phyloP scores from a whole-genome alignment of 768 basidiomycete species.

The Agaricus blazei region DNA sequence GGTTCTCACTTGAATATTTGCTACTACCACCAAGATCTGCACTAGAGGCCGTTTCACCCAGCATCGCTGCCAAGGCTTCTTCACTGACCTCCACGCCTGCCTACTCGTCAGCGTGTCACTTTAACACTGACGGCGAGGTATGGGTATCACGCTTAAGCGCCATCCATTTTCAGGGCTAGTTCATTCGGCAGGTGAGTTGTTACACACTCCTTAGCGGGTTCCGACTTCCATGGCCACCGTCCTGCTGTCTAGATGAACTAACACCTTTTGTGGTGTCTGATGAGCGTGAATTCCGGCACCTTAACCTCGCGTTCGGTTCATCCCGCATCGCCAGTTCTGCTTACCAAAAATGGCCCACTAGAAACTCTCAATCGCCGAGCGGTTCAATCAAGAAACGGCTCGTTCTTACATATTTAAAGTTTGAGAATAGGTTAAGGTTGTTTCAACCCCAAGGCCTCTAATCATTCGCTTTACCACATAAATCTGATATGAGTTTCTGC shows the following conservation, averaged over 20 bases:
- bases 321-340: too few relatives aligned
- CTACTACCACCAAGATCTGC: slow-evolving; percentile 88
- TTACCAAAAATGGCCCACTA: too few relatives aligned
- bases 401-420: slow-evolving; percentile 60
- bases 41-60: slow-evolving; percentile 64
- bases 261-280: slow-evolving; percentile 84
- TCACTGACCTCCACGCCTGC: slow-evolving; percentile 72
- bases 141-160: slow-evolving; percentile 85
- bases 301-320: too few relatives aligned
- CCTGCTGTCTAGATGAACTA: slow-evolving; percentile 75
- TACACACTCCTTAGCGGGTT: slow-evolving; percentile 66
- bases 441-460: slow-evolving; percentile 54
- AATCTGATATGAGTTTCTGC: slow-evolving; percentile 52
- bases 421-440: slow-evolving; percentile 66
- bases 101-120: slow-evolving; percentile 72
- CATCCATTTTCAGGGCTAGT: slow-evolving; percentile 91
- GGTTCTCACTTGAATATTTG: slow-evolving; percentile 85
- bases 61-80: slow-evolving; percentile 72
- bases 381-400: slow-evolving; percentile 31
- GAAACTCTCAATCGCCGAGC: too few relatives aligned
- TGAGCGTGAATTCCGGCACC: slow-evolving; percentile 37
- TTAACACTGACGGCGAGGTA: slow-evolving; percentile 73
- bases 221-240: slow-evolving; percentile 84
- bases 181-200: slow-evolving; percentile 45
- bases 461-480: slow-evolving; percentile 83